Evolutionary conservation across 345 rosid genomes (phyloP), one percentile per base, ranked within the genome.

Genomic region (Gynandropsis gynandra): DNA sequence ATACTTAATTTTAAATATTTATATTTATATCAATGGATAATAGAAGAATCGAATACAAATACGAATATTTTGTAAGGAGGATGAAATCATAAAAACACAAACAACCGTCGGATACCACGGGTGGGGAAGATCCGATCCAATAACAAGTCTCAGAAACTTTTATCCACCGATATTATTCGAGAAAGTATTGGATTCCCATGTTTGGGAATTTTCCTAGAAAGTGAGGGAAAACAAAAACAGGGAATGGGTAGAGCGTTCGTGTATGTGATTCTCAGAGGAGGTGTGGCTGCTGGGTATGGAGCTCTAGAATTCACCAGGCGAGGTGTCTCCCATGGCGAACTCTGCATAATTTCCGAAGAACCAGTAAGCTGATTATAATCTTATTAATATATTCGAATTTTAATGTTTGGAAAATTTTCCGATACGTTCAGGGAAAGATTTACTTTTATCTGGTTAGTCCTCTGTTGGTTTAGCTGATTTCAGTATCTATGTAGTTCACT

Each of bases 201-300:
- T 57, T 50, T 14, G 31, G 21, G 49, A 57, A 50, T 51, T 45
- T 51, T 20, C 9, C 50, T 63, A 36, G 58, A 44, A 54, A 62
- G 33, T 63, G 12, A 39, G 27, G 27, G 4, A 12, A 32, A 10
- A 27, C 3, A 5, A 0, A 54, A 20, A 9, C 4, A 39, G 63
- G n/a, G n/a, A n/a, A 90, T 90, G 96, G 98, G 96, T 59, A 87
- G 98, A 75, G 98, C 90, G 24, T 92, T 85, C 62, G 88, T 82
- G 29, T 92, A 85, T 70, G 98, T 92, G 52, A 87, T 87, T 52
- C 69, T 92, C 1, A 96, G 98, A 31, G 98, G 98, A 47, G 98
- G 96, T 16, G 98, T 92, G 6, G 82, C 93, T 29, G 93, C 95
- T 68, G 98, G 98, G 5, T 92, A 87, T 69, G 95, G 96, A 32